phyloP scores from a whole-genome alignment of 768 basidiomycete genomes.

The Saitozyma sp. region DNA sequence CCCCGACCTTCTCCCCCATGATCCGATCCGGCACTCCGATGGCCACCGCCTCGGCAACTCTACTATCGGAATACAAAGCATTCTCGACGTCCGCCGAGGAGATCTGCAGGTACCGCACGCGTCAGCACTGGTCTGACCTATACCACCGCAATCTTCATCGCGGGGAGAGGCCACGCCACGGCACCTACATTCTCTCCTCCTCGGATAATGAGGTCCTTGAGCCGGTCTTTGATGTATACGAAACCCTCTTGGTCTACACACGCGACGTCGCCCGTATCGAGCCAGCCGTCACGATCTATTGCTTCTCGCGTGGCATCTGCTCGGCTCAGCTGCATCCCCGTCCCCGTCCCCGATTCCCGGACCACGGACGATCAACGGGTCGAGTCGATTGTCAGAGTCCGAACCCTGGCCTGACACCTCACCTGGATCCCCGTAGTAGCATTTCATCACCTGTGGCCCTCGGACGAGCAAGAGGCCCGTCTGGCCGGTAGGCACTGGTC shows the following conservation, averaged over 20 bases:
- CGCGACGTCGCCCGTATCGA: conserved; percentile 44
- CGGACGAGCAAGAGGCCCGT: conserved; percentile 35
- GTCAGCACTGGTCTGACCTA: neutral
- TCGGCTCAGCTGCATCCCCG: neutral
- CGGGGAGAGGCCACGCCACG: neutral
- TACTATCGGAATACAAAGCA: conserved; percentile 34
- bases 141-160: neutral
- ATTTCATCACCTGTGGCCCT: conserved; percentile 49
- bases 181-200: conserved; percentile 47
- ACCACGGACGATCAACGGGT: conserved; percentile 1
- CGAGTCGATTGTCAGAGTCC: neutral
- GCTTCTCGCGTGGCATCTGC: conserved; percentile 32
- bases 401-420: neutral
- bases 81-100: conserved; percentile 42
- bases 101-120: conserved; percentile 21
- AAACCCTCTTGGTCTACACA: conserved; percentile 39
- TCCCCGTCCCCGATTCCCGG: neutral
- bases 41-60: conserved; percentile 36
- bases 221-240: conserved; percentile 42
- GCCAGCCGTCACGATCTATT: conserved; percentile 41
- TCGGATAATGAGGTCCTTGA: conserved; percentile 47
- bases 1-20: conserved; percentile 42
- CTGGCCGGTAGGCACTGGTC: conserved; percentile 23
- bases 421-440: conserved; percentile 39
- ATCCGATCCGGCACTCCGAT: conserved; percentile 31